Conservation (phyloP, 345 rosid species). For the Cardiospermum halicacabum region DNA sequence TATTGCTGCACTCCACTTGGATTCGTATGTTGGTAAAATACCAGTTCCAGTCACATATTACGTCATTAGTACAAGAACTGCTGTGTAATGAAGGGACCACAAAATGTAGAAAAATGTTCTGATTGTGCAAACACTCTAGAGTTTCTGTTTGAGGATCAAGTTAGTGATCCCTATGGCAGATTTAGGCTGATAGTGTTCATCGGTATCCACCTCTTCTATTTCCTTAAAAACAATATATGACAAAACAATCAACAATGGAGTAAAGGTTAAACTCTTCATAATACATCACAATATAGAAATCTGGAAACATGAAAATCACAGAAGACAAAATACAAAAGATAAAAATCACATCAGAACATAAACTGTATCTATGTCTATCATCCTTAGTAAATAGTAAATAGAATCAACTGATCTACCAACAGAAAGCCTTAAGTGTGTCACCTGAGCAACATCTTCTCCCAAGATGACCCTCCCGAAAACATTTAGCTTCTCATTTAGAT, state of each 20-base stretch:
- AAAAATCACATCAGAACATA: too few species aligned
- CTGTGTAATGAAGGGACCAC: not conserved
- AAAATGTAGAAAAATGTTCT: not conserved
- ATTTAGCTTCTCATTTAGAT: constrained; percentile 53
- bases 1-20: not conserved
- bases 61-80: not conserved
- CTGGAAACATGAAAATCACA: not conserved
- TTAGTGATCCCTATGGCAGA: constrained; percentile 51
- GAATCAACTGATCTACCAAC: not conserved
- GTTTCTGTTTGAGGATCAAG: constrained; percentile 50
- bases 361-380: too few species aligned
- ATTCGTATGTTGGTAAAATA: not conserved
- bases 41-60: constrained; percentile 1
- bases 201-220: constrained; percentile 96
- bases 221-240: constrained; percentile 43
- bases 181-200: constrained; percentile 80
- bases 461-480: constrained; percentile 56
- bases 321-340: not conserved
- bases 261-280: not conserved
- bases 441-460: constrained; percentile 63
- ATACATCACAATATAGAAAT: not conserved
- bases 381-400: too few species aligned
- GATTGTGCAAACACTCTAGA: constrained; percentile 22
- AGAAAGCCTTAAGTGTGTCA: constrained; percentile 9
- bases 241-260: constrained; percentile 7